Conservation (phyloP, 805 yeast species). For the Candida peoriensis region DNA sequence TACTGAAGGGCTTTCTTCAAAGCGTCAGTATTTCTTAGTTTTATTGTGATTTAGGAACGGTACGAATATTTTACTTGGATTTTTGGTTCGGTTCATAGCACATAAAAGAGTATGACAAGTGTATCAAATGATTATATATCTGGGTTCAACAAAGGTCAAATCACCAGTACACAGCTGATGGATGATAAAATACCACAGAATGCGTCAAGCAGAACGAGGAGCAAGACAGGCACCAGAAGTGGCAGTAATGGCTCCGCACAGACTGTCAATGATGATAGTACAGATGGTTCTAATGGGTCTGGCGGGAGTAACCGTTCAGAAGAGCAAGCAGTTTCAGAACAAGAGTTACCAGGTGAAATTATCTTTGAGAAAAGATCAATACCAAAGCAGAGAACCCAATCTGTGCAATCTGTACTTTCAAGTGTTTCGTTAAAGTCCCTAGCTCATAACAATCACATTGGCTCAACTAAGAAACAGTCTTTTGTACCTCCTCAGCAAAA, state of each 20-base stretch:
- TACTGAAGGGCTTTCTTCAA: no score
- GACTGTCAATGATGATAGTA: not conserved
- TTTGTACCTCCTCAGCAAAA: constrained; percentile 10
- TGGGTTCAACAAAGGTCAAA: no score
- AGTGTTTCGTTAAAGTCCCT: constrained; percentile 59
- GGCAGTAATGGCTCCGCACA: not conserved
- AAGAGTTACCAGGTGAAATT: constrained; percentile 66
- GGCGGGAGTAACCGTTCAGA: no score
- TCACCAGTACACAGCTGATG: no score
- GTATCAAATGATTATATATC: no score
- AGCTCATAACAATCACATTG: constrained; percentile 47
- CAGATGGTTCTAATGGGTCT: not conserved
- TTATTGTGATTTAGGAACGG: no score
- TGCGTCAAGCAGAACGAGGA: not conserved
- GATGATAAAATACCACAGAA: no score
- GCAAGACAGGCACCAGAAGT: no score
- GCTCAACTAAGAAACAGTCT: constrained; percentile 11
- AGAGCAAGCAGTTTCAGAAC: constrained; percentile 33
- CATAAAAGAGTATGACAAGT: no score
- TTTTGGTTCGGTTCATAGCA: no score
- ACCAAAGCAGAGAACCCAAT: constrained; percentile 33
- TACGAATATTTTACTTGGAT: no score
- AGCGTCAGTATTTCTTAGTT: no score
- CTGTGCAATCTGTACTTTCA: constrained; percentile 37
- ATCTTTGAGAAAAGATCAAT: constrained; percentile 64